Evolutionary conservation across 2,329 filamentous ascomycete species (phyloP).

Genomic region (Simplicillium sp.): DNA sequence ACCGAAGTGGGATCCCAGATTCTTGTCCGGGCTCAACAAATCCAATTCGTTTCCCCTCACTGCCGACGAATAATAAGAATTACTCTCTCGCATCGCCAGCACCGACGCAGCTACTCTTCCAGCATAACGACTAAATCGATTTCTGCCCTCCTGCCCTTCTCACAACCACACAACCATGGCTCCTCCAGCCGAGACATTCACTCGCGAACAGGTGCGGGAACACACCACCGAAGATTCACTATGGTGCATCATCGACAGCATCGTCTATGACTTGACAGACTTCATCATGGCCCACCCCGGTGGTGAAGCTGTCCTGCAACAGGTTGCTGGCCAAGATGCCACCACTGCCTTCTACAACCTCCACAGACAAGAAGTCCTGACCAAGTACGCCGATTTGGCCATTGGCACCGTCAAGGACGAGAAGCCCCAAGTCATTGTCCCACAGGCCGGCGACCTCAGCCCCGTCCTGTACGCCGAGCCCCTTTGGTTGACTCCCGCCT

Average conservation of each 20-base stretch:
- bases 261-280: constrained; percentile 78
- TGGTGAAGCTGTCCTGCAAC: constrained; percentile 67
- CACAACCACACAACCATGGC: constrained; percentile 17
- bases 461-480: constrained; percentile 78
- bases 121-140: too few relatives aligned
- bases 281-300: constrained; percentile 81
- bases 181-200: constrained; percentile 38
- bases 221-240: constrained; percentile 68
- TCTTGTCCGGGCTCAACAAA: too few relatives aligned
- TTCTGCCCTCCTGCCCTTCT: neutral
- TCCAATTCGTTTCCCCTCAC: too few relatives aligned
- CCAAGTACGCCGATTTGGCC: constrained; percentile 66
- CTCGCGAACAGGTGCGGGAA: constrained; percentile 59
- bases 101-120: too few relatives aligned
- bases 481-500: constrained; percentile 68
- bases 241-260: constrained; percentile 80
- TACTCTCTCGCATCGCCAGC: too few relatives aligned
- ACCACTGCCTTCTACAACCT: constrained; percentile 85
- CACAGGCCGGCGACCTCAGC: constrained; percentile 61
- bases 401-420: constrained; percentile 70
- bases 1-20: too few relatives aligned
- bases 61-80: too few relatives aligned
- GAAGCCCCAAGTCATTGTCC: constrained; percentile 62
- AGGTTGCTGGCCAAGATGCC: constrained; percentile 74
- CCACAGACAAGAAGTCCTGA: constrained; percentile 80